Conservation (phyloP, 352 stramenopile genomes). For the Phytopythium montanum region DNA sequence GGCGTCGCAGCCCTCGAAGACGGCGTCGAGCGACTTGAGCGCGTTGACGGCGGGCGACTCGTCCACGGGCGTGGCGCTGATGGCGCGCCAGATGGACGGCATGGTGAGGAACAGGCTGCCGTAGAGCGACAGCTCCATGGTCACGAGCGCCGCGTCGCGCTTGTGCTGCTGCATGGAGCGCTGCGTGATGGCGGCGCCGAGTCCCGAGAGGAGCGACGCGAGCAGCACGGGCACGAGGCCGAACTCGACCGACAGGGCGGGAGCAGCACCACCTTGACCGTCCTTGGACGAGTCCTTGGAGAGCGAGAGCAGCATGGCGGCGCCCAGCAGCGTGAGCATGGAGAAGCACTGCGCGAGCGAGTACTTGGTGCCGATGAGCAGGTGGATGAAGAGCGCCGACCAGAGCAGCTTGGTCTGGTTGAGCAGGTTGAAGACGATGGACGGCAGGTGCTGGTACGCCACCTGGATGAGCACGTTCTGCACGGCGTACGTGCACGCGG, state of each 20-base stretch:
- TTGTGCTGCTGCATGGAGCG: conserved; percentile 74
- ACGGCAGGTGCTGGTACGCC: conserved; percentile 76
- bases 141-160: conserved; percentile 68
- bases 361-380: conserved; percentile 71
- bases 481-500: conserved; percentile 81
- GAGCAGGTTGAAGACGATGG: conserved; percentile 84
- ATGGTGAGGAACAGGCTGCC: conserved; percentile 67
- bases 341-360: conserved; percentile 63
- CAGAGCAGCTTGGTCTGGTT: conserved; percentile 88
- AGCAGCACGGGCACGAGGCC: conserved; percentile 66
- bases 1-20: conserved; percentile 70
- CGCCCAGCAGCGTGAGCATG: conserved; percentile 68
- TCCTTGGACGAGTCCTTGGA: conserved; percentile 32
- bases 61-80: conserved; percentile 31
- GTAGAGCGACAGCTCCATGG: conserved; percentile 78
- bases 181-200: conserved; percentile 75
- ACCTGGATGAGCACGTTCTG: conserved; percentile 87
- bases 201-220: conserved; percentile 68
- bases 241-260: conserved; percentile 44
- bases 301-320: conserved; percentile 66
- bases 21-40: conserved; percentile 20
- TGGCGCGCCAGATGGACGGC: conserved; percentile 35
- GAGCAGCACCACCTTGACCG: conserved; percentile 10
- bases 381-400: conserved; percentile 77
- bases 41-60: conserved; percentile 24